A percentile compares a stretch with the other conserved stretches of the same genome.
Conservation (phyloP, 1,139 yeast species). For the Lodderomyces elongisporus region DNA sequence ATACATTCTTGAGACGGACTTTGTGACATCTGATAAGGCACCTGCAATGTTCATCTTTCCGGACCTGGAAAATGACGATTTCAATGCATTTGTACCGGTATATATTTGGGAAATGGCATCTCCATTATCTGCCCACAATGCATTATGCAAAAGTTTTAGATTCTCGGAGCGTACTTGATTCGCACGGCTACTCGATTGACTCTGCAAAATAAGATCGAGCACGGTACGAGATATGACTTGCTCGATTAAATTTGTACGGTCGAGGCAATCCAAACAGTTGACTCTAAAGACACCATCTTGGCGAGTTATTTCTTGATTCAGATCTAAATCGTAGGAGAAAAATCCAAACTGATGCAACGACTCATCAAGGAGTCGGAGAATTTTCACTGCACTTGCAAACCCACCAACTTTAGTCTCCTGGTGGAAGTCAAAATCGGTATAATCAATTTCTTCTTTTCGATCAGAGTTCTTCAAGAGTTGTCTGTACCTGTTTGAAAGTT, state of each 20-base stretch:
- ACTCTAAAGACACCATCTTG: constrained; percentile 90
- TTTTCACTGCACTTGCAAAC: constrained; percentile 73
- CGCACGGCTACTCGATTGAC: constrained; percentile 28
- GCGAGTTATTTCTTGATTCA: constrained; percentile 51
- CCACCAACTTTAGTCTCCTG: constrained; percentile 83
- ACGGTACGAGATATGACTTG: constrained; percentile 67
- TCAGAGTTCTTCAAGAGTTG: constrained; percentile 46
- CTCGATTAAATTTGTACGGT: constrained; percentile 88
- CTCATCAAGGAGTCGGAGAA: constrained; percentile 58
- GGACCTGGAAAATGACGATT: constrained; percentile 87
- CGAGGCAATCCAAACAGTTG: constrained; percentile 92
- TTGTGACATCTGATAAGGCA: constrained; percentile 91
- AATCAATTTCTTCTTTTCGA: constrained; percentile 45
- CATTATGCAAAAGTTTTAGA: constrained; percentile 52
- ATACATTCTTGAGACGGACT: constrained; percentile 90
- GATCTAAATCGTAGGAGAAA: constrained; percentile 57
- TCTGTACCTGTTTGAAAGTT: constrained; percentile 63
- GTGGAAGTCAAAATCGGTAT: constrained; percentile 91
- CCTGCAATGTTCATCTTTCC: constrained; percentile 98
- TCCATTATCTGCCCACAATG: constrained; percentile 97
- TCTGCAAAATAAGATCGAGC: constrained; percentile 60
- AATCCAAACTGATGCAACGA: constrained; percentile 77
- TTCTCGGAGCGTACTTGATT: constrained; percentile 41
- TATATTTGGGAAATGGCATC: constrained; percentile 95
- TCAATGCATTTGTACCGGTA: constrained; percentile 95